Evolutionary conservation across 352 stramenopile species (phyloP).

Genomic region (Phytophthora tentaculata): DNA sequence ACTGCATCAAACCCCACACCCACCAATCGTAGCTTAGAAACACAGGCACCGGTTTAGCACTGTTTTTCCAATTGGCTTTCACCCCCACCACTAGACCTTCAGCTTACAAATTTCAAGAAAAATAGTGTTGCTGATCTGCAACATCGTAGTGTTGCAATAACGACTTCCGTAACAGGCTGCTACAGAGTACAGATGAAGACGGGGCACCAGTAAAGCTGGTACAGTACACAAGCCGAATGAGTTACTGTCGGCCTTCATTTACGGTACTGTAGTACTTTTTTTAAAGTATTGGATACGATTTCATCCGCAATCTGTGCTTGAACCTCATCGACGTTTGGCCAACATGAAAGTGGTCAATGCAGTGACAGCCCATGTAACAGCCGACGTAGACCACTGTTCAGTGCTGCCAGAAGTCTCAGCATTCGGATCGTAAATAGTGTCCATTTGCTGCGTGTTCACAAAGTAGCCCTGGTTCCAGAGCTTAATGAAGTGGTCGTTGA

Average conservation of each 20-base stretch:
- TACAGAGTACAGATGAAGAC: neutral
- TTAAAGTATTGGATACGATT: slow-evolving; percentile 9
- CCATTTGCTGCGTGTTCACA: slow-evolving; percentile 34
- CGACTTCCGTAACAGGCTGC: no score
- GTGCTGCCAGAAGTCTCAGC: slow-evolving; percentile 16
- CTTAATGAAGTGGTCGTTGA: slow-evolving; percentile 64
- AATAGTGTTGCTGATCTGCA: no score
- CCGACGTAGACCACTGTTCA: neutral
- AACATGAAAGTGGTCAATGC: neutral
- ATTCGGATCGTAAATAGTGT: slow-evolving; percentile 39
- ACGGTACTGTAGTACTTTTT: no score
- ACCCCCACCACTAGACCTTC: no score
- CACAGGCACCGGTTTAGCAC: no score
- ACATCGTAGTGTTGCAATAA: no score
- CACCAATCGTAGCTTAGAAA: no score
- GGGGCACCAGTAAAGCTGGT: neutral
- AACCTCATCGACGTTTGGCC: neutral
- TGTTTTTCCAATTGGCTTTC: no score
- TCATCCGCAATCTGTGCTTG: neutral
- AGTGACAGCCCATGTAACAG: slow-evolving; percentile 2
- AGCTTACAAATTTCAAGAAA: no score
- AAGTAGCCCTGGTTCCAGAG: slow-evolving; percentile 76
- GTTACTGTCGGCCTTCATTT: no score
- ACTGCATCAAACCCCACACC: no score
- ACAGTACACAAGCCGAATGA: neutral